A percentile compares a stretch with the other conserved stretches of the same genome.
Evolutionary conservation across 768 basidiomycete genomes (phyloP).

Genomic region (Tricholoma sp.): DNA sequence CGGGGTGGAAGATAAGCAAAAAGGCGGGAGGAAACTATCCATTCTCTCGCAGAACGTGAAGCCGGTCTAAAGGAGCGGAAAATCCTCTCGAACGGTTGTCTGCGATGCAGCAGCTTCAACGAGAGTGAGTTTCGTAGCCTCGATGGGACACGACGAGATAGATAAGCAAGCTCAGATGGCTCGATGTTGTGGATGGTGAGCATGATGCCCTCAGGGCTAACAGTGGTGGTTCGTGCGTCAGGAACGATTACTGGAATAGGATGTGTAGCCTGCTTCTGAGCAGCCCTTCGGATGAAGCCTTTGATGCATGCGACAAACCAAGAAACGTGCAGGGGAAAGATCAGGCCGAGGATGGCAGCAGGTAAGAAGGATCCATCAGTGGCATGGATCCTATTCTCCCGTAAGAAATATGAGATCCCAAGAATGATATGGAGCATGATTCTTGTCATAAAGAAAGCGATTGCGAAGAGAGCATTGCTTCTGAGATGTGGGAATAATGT

Average conservation of each 20-base stretch:
- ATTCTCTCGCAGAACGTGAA: constrained; percentile 3
- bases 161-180: background rate
- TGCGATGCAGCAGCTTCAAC: constrained; percentile 3
- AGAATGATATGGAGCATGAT: constrained; percentile 42
- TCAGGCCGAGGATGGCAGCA: constrained; percentile 29
- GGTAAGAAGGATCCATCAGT: constrained; percentile 35
- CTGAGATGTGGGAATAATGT: constrained; percentile 39
- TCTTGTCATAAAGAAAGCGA: constrained; percentile 46
- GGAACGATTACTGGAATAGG: background rate
- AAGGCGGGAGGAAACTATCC: background rate
- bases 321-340: constrained; percentile 44
- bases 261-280: constrained; percentile 2
- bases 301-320: constrained; percentile 51
- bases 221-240: background rate
- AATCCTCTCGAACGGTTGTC: constrained; percentile 5
- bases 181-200: background rate
- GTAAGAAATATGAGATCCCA: constrained; percentile 23
- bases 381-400: constrained; percentile 22
- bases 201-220: background rate
- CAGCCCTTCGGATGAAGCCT: constrained; percentile 34
- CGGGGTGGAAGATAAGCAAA: constrained; percentile 9
- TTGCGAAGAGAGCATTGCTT: constrained; percentile 45
- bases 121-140: background rate
- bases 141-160: background rate
- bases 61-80: constrained; percentile 7